Evolutionary conservation across 176 grass and related monocot species (phyloP), one percentile per base, ranked within the genome.

Genomic region (Musa acuminata): DNA sequence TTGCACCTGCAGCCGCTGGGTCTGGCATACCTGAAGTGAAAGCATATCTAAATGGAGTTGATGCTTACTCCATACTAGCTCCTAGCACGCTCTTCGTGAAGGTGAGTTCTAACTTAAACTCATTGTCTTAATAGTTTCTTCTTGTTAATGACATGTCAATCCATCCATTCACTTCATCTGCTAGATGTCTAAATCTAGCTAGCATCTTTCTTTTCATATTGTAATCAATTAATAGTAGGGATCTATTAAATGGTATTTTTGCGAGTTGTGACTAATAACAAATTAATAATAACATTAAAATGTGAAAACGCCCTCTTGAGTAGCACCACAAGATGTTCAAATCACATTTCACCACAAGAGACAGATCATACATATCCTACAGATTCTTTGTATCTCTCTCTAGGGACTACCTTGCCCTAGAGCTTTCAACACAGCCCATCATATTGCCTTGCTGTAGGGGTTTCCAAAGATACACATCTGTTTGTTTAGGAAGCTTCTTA

Each of bases 1-100:
- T 99, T 77, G 84, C 91, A 78, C 96, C 96, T 35, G 88, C 96
- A 83, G 96, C 96, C 78, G 96, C 96, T 78, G 96, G 96, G 0
- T 95, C 91, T 74, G 96, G 91, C 29, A 99, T 99, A 52, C 96
- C 96, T 53, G 96, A 99, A 99, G 96, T 99, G 57, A 99, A 99
- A 71, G 91, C 96, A 25, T 99, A 99, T 75, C 96, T 99, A 69
- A 99, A 99, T 78, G 96, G 96, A 81, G 77, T 99, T 74, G 91
- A 99, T 79, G 79, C 96, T 69, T 87, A 93, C 72, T 87, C 91
- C 66, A 99, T 99, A 72, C 82, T 99, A 79, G 91, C 96, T 89
- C 88, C 90, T 5, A 94, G 87, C 69, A 99, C 96, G 58, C 77
- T 99, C 29, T 91, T 94, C 87, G 96, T 99, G 52, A 99, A 99